These are phyloP conservation scores for Aspergillus bridgeri DNA, from an alignment of 495 filamentous ascomycete genomes.

Conservation along the genomic window DNA sequence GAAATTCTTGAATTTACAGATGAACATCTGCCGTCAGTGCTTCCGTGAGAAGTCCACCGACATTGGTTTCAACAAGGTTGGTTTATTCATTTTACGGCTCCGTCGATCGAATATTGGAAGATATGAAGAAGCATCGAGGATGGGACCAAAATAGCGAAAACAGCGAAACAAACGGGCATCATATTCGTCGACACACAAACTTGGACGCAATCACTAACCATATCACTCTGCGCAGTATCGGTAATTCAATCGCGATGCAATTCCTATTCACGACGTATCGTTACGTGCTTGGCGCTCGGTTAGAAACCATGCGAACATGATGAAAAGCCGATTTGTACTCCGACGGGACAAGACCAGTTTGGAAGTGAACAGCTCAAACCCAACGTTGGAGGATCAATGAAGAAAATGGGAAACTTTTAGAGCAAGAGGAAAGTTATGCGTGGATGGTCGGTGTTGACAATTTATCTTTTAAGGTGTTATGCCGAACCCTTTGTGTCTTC, in stretches of 20 bases:
- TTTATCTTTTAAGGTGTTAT: slow-evolving; percentile 19
- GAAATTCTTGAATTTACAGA: slow-evolving; percentile 26
- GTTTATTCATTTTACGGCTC: slow-evolving; percentile 20
- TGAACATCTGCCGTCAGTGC: slow-evolving; percentile 99
- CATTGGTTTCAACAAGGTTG: slow-evolving; percentile 95
- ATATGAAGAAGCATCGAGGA: not conserved
- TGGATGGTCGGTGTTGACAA: slow-evolving; percentile 24
- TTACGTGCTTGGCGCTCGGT: slow-evolving; percentile 28
- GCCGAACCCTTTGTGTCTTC: slow-evolving; percentile 15
- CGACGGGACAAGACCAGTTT: slow-evolving; percentile 7
- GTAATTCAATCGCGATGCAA: slow-evolving; percentile 39
- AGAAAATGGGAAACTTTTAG: slow-evolving; percentile 3
- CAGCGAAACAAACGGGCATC: not conserved
- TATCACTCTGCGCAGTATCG: slow-evolving; percentile 42
- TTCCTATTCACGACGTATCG: slow-evolving; percentile 37
- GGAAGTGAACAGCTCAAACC: slow-evolving; percentile 1
- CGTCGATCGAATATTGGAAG: slow-evolving; percentile 3
- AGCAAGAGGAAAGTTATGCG: slow-evolving; percentile 15
- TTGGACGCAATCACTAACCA: slow-evolving; percentile 16
- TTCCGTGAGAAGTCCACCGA: slow-evolving; percentile 95
- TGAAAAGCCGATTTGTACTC: slow-evolving; percentile 10
- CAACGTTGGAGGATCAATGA: slow-evolving; percentile 4
- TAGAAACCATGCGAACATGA: slow-evolving; percentile 13
- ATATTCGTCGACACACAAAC: not conserved
- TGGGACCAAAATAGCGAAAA: slow-evolving; percentile 4